Evolutionary conservation across 768 basidiomycete genomes (phyloP).

Genomic region (Chlorophyllum brunneum): DNA sequence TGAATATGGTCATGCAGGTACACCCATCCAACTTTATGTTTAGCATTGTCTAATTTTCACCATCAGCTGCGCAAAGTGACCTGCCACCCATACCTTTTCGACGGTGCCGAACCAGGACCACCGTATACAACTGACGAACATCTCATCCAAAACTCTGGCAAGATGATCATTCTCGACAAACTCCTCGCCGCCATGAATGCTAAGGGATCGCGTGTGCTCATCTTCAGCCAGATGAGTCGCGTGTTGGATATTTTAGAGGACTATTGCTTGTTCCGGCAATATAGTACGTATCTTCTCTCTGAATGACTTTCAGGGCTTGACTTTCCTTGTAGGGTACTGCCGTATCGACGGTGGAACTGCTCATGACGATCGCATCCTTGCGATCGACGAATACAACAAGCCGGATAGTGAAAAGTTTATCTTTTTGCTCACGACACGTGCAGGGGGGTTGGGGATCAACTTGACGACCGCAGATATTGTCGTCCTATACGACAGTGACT

Average conservation of each 20-base stretch:
- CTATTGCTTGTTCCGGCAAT: slow-evolving; percentile 88
- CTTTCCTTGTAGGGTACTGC: slow-evolving; percentile 69
- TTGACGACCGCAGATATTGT: slow-evolving; percentile 93
- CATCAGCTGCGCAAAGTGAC: slow-evolving; percentile 78
- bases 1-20: slow-evolving; percentile 99
- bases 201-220: slow-evolving; percentile 92
- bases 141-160: slow-evolving; percentile 88
- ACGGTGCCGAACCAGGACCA: slow-evolving; percentile 97
- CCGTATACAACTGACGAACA: slow-evolving; percentile 99
- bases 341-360: slow-evolving; percentile 95
- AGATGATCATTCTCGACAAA: slow-evolving; percentile 98
- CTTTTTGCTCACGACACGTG: slow-evolving; percentile 93
- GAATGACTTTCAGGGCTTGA: slow-evolving; percentile 9
- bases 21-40: neutral
- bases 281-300: slow-evolving; percentile 55
- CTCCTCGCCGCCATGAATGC: slow-evolving; percentile 81
- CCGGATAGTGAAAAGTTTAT: slow-evolving; percentile 94
- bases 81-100: slow-evolving; percentile 89
- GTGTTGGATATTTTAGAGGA: slow-evolving; percentile 97
- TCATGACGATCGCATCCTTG: slow-evolving; percentile 92
- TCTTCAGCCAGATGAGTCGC: slow-evolving; percentile 99
- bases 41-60: neutral
- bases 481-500: slow-evolving; percentile 94
- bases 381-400: slow-evolving; percentile 98
- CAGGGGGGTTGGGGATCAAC: slow-evolving; percentile 96